Evolutionary conservation across 768 basidiomycete species (phyloP).

Genomic region (Gymnopilus dilepis): DNA sequence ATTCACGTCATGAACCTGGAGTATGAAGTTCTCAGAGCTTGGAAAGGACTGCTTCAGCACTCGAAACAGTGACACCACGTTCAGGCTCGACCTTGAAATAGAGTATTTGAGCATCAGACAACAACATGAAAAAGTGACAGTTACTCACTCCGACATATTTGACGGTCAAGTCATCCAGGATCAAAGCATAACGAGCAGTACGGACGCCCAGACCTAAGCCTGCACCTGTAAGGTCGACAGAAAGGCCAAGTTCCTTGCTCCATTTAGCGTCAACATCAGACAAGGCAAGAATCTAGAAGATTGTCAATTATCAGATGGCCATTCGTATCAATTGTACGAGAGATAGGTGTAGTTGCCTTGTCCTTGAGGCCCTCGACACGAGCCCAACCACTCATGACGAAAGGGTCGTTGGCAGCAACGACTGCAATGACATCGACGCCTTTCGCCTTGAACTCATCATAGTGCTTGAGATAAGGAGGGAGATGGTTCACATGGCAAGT

Average conservation of each 20-base stretch:
- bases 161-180: constrained; percentile 74
- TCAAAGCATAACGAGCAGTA: constrained; percentile 64
- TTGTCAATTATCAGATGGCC: not conserved
- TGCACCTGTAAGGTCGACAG: constrained; percentile 51
- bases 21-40: constrained; percentile 33
- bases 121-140: not conserved
- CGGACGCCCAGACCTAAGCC: constrained; percentile 66
- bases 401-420: constrained; percentile 79
- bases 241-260: constrained; percentile 59
- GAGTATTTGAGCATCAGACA: constrained; percentile 15
- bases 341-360: constrained; percentile 47
- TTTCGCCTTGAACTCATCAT: constrained; percentile 77
- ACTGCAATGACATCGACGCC: constrained; percentile 78
- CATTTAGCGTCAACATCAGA: constrained; percentile 61
- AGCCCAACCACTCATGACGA: constrained; percentile 72
- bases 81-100: constrained; percentile 51
- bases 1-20: too few species aligned
- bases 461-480: constrained; percentile 69
- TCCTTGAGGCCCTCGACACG: constrained; percentile 66
- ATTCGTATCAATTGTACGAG: not conserved
- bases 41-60: constrained; percentile 64
- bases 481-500: constrained; percentile 72
- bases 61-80: constrained; percentile 57
- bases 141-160: constrained; percentile 61
- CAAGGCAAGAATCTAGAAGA: constrained; percentile 58